Percentiles rank a stretch among this genome's conserved stretches.
These are phyloP conservation scores for Mortierella sp. DNA, from an alignment of 371 early-diverging fungal species.

Conservation along the genomic window DNA sequence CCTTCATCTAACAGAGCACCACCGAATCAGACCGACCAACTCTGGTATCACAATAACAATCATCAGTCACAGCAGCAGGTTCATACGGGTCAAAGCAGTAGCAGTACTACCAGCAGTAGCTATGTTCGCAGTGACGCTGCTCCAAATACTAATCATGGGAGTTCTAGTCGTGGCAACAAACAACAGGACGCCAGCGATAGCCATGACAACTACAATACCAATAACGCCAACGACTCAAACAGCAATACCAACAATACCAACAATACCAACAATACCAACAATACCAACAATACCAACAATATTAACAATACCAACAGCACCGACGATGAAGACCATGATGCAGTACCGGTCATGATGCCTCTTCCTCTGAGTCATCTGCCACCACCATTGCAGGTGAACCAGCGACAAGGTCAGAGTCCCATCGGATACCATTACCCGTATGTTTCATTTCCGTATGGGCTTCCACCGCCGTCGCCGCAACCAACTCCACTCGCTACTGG, in stretches of 20 bases:
- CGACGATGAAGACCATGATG: neutral
- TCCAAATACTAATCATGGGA: too few species aligned
- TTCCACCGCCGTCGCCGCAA: too few species aligned
- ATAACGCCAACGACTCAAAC: constrained; percentile 19
- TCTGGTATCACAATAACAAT: constrained; percentile 31
- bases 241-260: constrained; percentile 9
- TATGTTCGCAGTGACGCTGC: too few species aligned
- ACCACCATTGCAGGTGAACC: neutral
- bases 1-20: constrained; percentile 8
- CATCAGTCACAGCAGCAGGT: too few species aligned
- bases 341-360: neutral
- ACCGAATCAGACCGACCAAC: constrained; percentile 17
- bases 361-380: constrained; percentile 7
- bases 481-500: constrained; percentile 1
- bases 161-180: too few species aligned
- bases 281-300: neutral
- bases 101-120: too few species aligned
- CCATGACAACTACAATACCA: constrained; percentile 14
- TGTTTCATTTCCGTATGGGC: constrained; percentile 12
- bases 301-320: neutral
- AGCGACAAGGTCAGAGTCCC: constrained; percentile 12
- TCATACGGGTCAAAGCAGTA: too few species aligned
- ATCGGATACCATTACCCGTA: constrained; percentile 19
- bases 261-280: constrained; percentile 4
- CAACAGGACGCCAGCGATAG: constrained; percentile 33